Evolutionary conservation across 305 asterid genomes (phyloP).

Genomic region (Ruellia speciosa): DNA sequence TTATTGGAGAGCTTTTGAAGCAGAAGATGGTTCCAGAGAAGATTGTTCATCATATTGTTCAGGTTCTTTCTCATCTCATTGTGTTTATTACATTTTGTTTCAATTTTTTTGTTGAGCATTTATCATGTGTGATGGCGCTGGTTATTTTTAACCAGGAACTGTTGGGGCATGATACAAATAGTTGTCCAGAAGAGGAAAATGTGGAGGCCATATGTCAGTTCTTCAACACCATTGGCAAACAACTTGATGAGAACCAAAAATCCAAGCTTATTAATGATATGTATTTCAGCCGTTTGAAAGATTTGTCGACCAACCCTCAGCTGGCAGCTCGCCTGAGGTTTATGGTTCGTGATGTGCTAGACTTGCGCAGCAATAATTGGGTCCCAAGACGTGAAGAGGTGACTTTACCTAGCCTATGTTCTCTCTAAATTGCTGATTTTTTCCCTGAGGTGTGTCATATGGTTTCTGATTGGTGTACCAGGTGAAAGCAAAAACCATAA

Average conservation of each 20-base stretch:
- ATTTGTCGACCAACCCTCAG: constrained; percentile 59
- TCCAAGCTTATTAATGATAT: constrained; percentile 61
- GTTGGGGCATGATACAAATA: constrained; percentile 52
- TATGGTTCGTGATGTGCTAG: constrained; percentile 75
- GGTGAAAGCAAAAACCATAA: constrained; percentile 86
- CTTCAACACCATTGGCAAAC: constrained; percentile 86
- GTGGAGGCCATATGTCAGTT: constrained; percentile 96
- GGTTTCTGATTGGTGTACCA: constrained; percentile 22
- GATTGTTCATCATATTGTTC: constrained; percentile 90
- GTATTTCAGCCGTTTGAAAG: constrained; percentile 66
- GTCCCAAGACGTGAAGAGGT: constrained; percentile 94
- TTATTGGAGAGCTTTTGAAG: constrained; percentile 90
- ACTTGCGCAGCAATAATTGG: constrained; percentile 76
- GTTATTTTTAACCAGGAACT: constrained; percentile 48
- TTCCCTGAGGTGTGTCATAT: not conserved
- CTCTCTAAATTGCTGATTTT: not conserved
- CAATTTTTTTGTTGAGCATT: constrained; percentile 6
- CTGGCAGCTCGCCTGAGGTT: constrained; percentile 67
- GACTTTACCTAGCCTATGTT: constrained; percentile 6
- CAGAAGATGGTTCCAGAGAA: constrained; percentile 91
- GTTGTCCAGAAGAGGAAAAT: constrained; percentile 81
- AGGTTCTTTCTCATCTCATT: constrained; percentile 36
- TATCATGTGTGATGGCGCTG: constrained; percentile 14
- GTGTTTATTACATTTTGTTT: not conserved
- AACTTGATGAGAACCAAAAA: constrained; percentile 77